These are phyloP conservation scores for Aspergillus floridensis DNA, from an alignment of 2,329 filamentous ascomycete species.

Conservation along the genomic window DNA sequence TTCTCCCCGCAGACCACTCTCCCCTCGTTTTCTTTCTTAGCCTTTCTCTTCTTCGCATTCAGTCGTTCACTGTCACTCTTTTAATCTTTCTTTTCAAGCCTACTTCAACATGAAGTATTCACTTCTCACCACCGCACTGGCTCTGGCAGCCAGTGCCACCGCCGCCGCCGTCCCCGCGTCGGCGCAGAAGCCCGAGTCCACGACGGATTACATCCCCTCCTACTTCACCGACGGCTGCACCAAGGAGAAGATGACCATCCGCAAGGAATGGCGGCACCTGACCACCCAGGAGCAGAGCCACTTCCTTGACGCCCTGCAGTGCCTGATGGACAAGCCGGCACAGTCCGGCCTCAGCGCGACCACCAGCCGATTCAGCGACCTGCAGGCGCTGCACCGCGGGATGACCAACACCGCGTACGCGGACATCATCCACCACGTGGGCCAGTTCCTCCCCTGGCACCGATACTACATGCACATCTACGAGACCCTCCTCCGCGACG, in stretches of 20 bases:
- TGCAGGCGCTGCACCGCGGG: conserved; percentile 11
- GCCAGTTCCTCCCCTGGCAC: conserved; percentile 10
- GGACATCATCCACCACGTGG: conserved; percentile 46
- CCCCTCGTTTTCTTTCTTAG: not conserved
- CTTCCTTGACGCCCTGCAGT: conserved; percentile 1
- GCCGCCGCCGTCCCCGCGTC: not conserved
- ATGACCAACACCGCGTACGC: conserved; percentile 11
- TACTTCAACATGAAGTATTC: not conserved
- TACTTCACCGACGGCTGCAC: conserved; percentile 1
- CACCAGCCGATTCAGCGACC: conserved; percentile 9
- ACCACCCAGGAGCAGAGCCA: not conserved
- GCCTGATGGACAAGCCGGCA: conserved; percentile 5
- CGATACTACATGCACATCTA: conserved; percentile 11
- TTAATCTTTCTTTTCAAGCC: not conserved
- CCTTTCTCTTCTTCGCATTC: not conserved
- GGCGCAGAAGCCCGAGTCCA: not conserved
- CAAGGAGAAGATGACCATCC: conserved; percentile 3
- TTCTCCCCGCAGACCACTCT: not conserved
- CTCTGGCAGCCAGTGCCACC: not conserved
- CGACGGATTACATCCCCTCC: not conserved
- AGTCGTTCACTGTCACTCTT: not conserved
- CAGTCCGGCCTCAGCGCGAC: conserved; percentile 6
- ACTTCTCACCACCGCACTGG: not conserved
- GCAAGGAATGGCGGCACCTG: conserved; percentile 10
- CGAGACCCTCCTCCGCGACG: conserved; percentile 5